A percentile compares a stretch with the other conserved stretches of the same genome.
phyloP scores from a whole-genome alignment of 2,329 filamentous ascomycete species.

The Alternaria tenuissima region DNA sequence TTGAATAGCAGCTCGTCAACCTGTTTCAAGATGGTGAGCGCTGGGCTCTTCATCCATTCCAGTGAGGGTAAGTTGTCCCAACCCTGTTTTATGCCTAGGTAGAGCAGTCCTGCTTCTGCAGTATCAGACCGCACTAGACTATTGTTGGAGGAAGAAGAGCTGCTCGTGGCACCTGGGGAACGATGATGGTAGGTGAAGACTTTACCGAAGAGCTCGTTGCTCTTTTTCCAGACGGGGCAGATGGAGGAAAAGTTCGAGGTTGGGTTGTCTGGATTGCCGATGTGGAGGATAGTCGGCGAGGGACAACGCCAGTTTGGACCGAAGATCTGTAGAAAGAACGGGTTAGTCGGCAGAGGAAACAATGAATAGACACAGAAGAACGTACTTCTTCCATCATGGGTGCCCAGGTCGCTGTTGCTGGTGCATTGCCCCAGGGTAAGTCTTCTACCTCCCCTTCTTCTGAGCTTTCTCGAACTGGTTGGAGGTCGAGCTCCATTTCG shows the following conservation, averaged over 20 bases:
- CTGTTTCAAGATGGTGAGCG: constrained; percentile 38
- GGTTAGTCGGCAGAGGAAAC: background rate
- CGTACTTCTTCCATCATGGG: constrained; percentile 41
- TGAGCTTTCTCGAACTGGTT: constrained; percentile 23
- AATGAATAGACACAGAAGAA: background rate
- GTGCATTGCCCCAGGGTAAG: constrained; percentile 22
- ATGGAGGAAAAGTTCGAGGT: constrained; percentile 12
- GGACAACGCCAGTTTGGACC: constrained; percentile 41
- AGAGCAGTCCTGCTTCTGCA: constrained; percentile 41
- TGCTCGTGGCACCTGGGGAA: background rate
- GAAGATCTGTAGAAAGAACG: constrained; percentile 29
- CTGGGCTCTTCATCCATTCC: constrained; percentile 43
- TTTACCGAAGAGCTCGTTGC: constrained; percentile 43
- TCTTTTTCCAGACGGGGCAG: constrained; percentile 41
- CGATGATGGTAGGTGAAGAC: constrained; percentile 29
- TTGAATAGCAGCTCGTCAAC: constrained; percentile 42
- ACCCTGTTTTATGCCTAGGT: constrained; percentile 40
- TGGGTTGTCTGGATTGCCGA: constrained; percentile 28
- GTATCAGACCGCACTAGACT: background rate
- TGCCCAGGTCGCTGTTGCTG: constrained; percentile 37
- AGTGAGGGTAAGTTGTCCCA: constrained; percentile 32
- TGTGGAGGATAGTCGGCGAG: constrained; percentile 41
- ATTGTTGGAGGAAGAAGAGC: background rate
- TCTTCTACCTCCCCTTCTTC: constrained; percentile 21
- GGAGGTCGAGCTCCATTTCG: constrained; percentile 23